These are phyloP conservation scores for Ganoderma multipileum DNA, from an alignment of 1,284 basidiomycete genomes.

Conservation along the genomic window DNA sequence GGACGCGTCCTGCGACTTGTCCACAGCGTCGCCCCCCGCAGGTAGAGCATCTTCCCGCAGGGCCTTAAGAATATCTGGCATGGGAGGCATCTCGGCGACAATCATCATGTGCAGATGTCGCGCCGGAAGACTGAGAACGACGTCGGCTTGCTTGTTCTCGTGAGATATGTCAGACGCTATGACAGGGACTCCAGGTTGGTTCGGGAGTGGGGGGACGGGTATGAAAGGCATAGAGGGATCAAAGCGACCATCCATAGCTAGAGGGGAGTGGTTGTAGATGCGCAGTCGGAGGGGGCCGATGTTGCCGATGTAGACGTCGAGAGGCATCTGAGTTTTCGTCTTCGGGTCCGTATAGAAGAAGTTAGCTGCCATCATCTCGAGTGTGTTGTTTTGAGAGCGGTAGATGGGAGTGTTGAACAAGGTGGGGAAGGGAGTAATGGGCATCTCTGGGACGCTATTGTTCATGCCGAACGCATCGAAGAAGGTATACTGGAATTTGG, in stretches of 20 bases:
- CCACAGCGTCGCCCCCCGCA: slow-evolving; percentile 41
- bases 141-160: slow-evolving; percentile 8
- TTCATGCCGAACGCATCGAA: slow-evolving; percentile 88
- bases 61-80: slow-evolving; percentile 74
- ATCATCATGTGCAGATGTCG: slow-evolving; percentile 66
- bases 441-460: slow-evolving; percentile 74
- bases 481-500: slow-evolving; percentile 94
- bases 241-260: slow-evolving; percentile 53
- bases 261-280: slow-evolving; percentile 67
- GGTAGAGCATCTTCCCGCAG: slow-evolving; percentile 70
- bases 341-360: slow-evolving; percentile 81
- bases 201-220: slow-evolving; percentile 34
- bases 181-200: slow-evolving; percentile 34
- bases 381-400: slow-evolving; percentile 72
- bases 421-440: slow-evolving; percentile 90
- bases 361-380: slow-evolving; percentile 86
- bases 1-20: slow-evolving; percentile 29
- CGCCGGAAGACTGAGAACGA: slow-evolving; percentile 46
- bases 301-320: slow-evolving; percentile 90
- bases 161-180: slow-evolving; percentile 19
- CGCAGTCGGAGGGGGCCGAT: slow-evolving; percentile 82
- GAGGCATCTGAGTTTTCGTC: slow-evolving; percentile 65
- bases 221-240: slow-evolving; percentile 52
- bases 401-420: slow-evolving; percentile 83
- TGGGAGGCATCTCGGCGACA: slow-evolving; percentile 78